These are phyloP conservation scores for Penicillium chermesinum DNA, from an alignment of 495 filamentous ascomycete species.

Conservation along the genomic window DNA sequence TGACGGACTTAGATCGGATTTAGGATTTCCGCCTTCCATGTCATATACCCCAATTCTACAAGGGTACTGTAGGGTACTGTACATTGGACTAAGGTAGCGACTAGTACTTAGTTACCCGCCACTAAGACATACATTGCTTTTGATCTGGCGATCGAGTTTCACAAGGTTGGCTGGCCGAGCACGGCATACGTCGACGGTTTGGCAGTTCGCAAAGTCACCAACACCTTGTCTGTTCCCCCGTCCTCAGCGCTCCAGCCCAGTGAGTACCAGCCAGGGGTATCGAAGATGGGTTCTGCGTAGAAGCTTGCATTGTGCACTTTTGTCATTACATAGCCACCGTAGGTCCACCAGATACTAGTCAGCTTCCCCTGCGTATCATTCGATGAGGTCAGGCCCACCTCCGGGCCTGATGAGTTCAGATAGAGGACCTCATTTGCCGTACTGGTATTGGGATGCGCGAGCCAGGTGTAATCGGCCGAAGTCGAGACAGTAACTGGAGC, in stretches of 20 bases:
- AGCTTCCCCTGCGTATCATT: not conserved
- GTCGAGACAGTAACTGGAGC: not conserved
- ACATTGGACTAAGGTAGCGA: no score
- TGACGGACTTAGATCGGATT: no score
- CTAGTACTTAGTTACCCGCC: no score
- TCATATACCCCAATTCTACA: no score
- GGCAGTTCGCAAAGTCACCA: slow-evolving; percentile 8
- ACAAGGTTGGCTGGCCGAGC: not conserved
- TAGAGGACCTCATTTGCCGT: not conserved
- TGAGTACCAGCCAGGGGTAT: not conserved
- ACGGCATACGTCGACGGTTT: slow-evolving; percentile 14
- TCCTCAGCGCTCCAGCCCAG: not conserved
- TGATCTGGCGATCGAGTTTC: no score
- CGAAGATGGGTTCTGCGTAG: slow-evolving; percentile 9
- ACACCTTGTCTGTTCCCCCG: not conserved
- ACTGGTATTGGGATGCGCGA: slow-evolving; percentile 10
- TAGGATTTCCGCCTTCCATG: no score
- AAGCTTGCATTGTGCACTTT: slow-evolving; percentile 11
- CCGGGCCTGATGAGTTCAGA: no score
- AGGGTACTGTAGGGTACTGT: no score
- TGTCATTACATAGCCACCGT: slow-evolving; percentile 14
- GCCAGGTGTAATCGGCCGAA: slow-evolving; percentile 8
- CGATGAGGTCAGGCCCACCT: slow-evolving; percentile 6
- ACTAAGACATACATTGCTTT: no score
- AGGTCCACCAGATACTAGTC: slow-evolving; percentile 13